Conservation (phyloP, 768 basidiomycete genomes). For the Termitomyces bulborhizus region DNA sequence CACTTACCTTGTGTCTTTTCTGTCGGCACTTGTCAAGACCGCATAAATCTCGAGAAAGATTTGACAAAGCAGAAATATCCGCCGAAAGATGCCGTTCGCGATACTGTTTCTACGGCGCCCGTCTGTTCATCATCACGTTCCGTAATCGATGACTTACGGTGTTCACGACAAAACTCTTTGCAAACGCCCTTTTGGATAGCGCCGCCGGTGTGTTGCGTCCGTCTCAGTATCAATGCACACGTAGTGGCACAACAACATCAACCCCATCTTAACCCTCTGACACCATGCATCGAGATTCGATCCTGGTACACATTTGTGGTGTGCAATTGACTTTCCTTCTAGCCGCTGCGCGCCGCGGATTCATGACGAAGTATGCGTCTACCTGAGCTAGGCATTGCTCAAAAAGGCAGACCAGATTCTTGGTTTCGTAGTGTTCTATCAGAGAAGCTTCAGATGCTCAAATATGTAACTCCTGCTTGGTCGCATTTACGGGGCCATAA, state of each 20-base stretch:
- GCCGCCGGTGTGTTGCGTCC: not conserved
- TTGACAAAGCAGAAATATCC: not conserved
- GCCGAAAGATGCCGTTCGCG: not conserved
- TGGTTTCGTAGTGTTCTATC: not conserved
- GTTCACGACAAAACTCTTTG: not conserved
- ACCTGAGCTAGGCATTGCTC: not conserved
- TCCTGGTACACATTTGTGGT: not conserved
- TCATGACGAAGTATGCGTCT: not conserved
- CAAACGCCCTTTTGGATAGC: not conserved
- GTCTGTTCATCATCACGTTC: not conserved
- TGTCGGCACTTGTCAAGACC: not conserved
- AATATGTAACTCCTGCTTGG: not conserved
- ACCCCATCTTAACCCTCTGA: slow-evolving; percentile 2
- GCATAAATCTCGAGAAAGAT: not conserved
- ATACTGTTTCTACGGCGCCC: not conserved
- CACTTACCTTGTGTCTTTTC: not conserved
- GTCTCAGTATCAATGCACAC: not conserved
- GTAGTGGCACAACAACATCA: not conserved
- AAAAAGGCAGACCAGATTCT: not conserved
- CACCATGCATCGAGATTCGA: slow-evolving; percentile 2
- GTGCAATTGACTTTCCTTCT: not conserved
- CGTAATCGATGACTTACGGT: not conserved
- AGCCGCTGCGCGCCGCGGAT: slow-evolving; percentile 1
- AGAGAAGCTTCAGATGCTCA: not conserved
- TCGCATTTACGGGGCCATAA: not conserved